These are phyloP conservation scores for Kodamaea arcana DNA, from an alignment of 1,139 yeast species.

Conservation along the genomic window DNA sequence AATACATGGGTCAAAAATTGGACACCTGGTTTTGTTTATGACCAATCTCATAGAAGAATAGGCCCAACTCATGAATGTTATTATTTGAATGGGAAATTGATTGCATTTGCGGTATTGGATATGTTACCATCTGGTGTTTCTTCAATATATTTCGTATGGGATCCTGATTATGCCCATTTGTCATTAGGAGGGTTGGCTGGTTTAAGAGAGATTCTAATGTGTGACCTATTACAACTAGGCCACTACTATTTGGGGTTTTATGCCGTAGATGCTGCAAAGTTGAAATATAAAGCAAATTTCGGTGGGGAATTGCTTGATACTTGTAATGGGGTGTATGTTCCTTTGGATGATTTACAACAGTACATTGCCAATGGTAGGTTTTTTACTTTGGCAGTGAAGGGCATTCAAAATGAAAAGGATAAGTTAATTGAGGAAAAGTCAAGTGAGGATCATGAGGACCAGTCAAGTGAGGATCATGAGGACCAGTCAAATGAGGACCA, in stretches of 20 bases:
- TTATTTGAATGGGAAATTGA: slow-evolving; percentile 55
- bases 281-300: slow-evolving; percentile 76
- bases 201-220: slow-evolving; percentile 61
- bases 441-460: slow-evolving; percentile 1
- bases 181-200: slow-evolving; percentile 81
- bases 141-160: slow-evolving; percentile 86
- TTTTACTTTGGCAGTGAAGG: slow-evolving; percentile 31
- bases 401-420: slow-evolving; percentile 13
- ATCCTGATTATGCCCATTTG: slow-evolving; percentile 68
- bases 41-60: slow-evolving; percentile 13
- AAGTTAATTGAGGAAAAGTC: slow-evolving; percentile 5
- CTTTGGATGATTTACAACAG: slow-evolving; percentile 32
- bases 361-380: slow-evolving; percentile 38
- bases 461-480: slow-evolving; percentile 15
- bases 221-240: slow-evolving; percentile 35
- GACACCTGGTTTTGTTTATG: slow-evolving; percentile 5
- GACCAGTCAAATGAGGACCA: slow-evolving; percentile 8
- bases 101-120: slow-evolving; percentile 78
- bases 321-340: slow-evolving; percentile 41
- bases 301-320: slow-evolving; percentile 70
- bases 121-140: slow-evolving; percentile 74
- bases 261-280: slow-evolving; percentile 73
- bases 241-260: slow-evolving; percentile 75
- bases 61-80: slow-evolving; percentile 77
- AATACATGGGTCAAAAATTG: slow-evolving; percentile 28